A percentile compares a stretch with the other conserved stretches of the same genome.
Evolutionary conservation across 768 basidiomycete species (phyloP).

Genomic region (Imleria badia): DNA sequence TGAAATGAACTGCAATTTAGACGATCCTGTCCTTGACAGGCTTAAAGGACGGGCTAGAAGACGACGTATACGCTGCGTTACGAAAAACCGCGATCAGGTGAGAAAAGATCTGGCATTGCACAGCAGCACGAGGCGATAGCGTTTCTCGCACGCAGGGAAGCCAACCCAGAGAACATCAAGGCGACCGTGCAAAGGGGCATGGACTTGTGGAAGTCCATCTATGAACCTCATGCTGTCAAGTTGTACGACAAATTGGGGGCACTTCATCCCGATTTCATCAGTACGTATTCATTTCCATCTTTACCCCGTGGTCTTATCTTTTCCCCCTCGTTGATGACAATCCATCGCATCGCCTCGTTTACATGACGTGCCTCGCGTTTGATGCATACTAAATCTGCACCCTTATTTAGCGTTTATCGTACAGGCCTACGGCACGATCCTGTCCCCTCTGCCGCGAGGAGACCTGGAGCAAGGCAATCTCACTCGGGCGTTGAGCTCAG

Average conservation of each 20-base stretch:
- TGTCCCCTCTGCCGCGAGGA: conserved; percentile 70
- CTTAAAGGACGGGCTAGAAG: conserved; percentile 73
- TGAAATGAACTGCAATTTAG: conserved; percentile 37
- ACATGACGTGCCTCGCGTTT: conserved; percentile 33
- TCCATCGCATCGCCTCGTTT: conserved; percentile 30
- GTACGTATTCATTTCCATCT: conserved; percentile 50
- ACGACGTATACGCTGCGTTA: conserved; percentile 74
- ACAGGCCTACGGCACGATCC: conserved; percentile 77
- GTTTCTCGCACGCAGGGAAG: conserved; percentile 46
- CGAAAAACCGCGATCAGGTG: conserved; percentile 68
- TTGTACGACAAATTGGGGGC: conserved; percentile 81
- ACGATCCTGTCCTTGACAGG: conserved; percentile 81
- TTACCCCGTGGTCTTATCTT: conserved; percentile 38
- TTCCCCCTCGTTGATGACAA: conserved; percentile 25
- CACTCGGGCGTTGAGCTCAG: conserved; percentile 79
- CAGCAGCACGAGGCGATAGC: conserved; percentile 24
- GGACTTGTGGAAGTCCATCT: conserved; percentile 82
- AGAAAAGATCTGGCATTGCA: conserved; percentile 24
- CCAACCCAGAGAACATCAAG: conserved; percentile 63
- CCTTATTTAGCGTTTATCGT: conserved; percentile 73
- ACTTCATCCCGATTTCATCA: conserved; percentile 93
- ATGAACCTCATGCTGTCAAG: conserved; percentile 86
- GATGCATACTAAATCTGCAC: conserved; percentile 28
- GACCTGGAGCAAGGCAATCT: conserved; percentile 78
- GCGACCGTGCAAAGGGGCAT: conserved; percentile 66